These are phyloP conservation scores for Fusarium caatingaense DNA, from an alignment of 2,329 filamentous ascomycete species.

Conservation along the genomic window DNA sequence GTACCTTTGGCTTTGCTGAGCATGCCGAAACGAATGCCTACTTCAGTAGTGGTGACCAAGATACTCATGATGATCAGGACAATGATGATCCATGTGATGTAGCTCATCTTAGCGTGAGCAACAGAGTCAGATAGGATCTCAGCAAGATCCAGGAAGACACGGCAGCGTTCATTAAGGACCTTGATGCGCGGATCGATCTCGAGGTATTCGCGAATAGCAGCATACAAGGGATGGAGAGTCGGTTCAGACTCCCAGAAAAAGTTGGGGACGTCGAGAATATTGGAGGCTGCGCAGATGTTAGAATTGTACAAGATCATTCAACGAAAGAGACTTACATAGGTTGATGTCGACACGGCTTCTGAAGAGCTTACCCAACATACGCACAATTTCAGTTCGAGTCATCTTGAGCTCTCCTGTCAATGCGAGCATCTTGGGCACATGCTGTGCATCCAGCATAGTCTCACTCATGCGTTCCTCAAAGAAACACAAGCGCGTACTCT, in stretches of 20 bases:
- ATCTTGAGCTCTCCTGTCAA: constrained; percentile 91
- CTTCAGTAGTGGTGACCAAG: constrained; percentile 89
- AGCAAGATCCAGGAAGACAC: constrained; percentile 94
- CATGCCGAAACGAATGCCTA: constrained; percentile 85
- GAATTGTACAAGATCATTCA: constrained; percentile 8
- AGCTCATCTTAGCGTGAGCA: constrained; percentile 93
- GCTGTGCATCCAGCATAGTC: constrained; percentile 92
- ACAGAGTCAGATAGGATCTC: constrained; percentile 95
- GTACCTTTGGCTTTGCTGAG: constrained; percentile 55
- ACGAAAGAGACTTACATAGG: constrained; percentile 75
- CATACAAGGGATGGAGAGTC: constrained; percentile 92
- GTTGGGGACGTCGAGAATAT: constrained; percentile 94
- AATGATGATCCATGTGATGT: constrained; percentile 98
- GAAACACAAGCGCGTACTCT: constrained; percentile 95
- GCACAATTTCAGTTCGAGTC: constrained; percentile 91
- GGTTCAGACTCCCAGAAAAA: constrained; percentile 99
- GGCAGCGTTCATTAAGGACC: constrained; percentile 95
- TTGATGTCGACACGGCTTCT: constrained; percentile 97
- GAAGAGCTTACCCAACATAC: constrained; percentile 89
- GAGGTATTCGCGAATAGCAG: constrained; percentile 93
- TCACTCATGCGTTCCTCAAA: constrained; percentile 97
- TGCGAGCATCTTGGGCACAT: constrained; percentile 89
- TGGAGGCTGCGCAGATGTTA: constrained; percentile 72
- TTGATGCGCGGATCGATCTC: constrained; percentile 97
- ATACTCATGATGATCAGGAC: constrained; percentile 92